Conservation (phyloP, 2,329 filamentous ascomycete species). For the Fusarium sp. region DNA sequence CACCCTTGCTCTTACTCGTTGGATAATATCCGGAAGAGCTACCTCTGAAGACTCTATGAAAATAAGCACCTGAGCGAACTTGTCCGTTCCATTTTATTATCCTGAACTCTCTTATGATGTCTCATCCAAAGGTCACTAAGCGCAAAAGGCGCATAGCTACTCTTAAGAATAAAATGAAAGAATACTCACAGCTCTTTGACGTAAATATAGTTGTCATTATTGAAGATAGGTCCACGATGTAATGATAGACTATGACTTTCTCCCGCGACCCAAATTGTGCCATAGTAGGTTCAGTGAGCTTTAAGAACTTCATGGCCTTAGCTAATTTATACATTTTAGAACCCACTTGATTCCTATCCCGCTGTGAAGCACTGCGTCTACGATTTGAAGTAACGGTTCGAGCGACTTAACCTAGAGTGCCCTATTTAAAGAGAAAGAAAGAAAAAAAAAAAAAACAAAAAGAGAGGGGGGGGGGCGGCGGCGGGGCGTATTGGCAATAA, state of each 20-base stretch:
- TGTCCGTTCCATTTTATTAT: background rate
- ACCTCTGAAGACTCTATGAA: background rate
- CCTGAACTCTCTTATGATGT: background rate
- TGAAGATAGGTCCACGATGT: background rate
- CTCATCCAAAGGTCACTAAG: constrained; percentile 2
- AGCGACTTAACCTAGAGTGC: background rate
- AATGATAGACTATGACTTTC: background rate
- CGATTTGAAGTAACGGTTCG: background rate
- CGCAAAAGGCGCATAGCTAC: constrained; percentile 13
- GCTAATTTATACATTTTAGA: background rate
- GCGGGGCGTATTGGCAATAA: too few relatives aligned
- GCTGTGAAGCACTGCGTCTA: background rate
- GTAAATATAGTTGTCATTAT: constrained; percentile 7
- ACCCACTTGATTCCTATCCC: background rate
- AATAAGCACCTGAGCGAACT: background rate
- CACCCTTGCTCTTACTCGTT: background rate
- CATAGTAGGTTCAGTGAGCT: background rate
- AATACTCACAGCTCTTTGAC: constrained; percentile 9
- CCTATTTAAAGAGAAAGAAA: background rate
- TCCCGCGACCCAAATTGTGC: background rate
- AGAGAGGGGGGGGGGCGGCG: too few relatives aligned
- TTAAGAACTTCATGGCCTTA: background rate
- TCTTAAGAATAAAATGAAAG: constrained; percentile 12
- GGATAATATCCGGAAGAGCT: background rate
- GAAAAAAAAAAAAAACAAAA: too few relatives aligned